These are phyloP conservation scores for Paramecium biaurelia DNA, from an alignment of 73 alveolate species.

Conservation along the genomic window DNA sequence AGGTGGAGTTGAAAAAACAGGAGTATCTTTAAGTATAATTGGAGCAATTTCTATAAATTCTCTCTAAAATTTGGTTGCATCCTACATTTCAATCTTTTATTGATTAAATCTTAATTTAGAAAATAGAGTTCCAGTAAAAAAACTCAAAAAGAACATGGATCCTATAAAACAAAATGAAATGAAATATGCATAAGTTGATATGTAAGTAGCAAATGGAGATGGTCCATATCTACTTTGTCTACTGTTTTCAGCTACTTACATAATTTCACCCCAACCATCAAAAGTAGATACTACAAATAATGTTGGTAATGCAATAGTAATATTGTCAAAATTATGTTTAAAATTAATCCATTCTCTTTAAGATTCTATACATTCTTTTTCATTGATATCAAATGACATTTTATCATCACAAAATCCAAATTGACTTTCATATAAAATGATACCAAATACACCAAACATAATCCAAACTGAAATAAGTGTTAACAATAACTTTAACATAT, in stretches of 20 bases:
- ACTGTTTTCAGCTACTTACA: constrained; percentile 6
- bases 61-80: background rate
- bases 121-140: background rate
- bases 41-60: background rate
- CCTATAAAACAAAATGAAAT: background rate
- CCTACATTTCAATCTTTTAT: background rate
- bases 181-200: background rate
- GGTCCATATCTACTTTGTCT: background rate
- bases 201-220: background rate
- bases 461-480: background rate
- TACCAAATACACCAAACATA: constrained; percentile 5
- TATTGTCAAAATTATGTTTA: background rate
- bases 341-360: background rate
- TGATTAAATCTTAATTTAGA: background rate
- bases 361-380: background rate
- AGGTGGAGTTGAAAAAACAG: background rate
- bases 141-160: constrained; percentile 12
- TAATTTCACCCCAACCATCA: constrained; percentile 38
- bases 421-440: background rate
- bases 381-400: background rate
- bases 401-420: constrained; percentile 26
- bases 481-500: background rate
- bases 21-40: background rate
- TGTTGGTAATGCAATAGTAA: background rate
- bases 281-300: constrained; percentile 16